Evolutionary conservation across 495 filamentous ascomycete genomes (phyloP), one percentile per base, ranked within the genome.

Genomic region (Penicilliopsis zonata): DNA sequence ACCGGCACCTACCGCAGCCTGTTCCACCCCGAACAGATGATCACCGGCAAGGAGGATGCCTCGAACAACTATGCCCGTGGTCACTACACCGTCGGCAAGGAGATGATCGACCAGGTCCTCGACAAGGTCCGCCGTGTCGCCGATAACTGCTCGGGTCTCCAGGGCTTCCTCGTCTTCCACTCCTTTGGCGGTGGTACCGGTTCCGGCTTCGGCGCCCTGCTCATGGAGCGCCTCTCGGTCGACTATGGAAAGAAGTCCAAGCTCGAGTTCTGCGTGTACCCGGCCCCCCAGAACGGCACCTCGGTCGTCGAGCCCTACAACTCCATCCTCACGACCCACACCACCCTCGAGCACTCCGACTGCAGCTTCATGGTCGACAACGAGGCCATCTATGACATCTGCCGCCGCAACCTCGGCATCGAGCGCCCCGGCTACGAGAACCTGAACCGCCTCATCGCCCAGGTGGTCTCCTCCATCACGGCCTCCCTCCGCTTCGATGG

Each of bases 301-400:
- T 87, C 92, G 31, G 87, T 98, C 34, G 90, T 98, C 41, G 90
- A 98, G 72, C 90, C 90, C 16, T 98, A 98, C 74, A 98, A 96
- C 70, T 94, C 92, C 31, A 94, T 96, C 60, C 72, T 98, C 35
- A 94, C 92, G 45, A 98, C 90, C 36, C 90, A 98, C 71, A 96
- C 86, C 47, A 98, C 92, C 46, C 79, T 96, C 23, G 92, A 96
- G 75, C 86, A 98, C 70, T 93, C 87, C 38, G 90, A 98, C 71
- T 98, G 90, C 72, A 88, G 82, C 43, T 98, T 98, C 76, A 86
- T 98, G 78, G 92, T 98, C 42, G 90, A 98, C 64, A 98, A 98
- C 58, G 90, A 98, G 68, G 90, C 90, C 47, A 94, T 98, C 63
- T 98, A 96, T 63, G 92, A 96, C 59, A 95, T 98, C 61, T 98